A percentile compares a stretch with the other conserved stretches of the same genome.
phyloP scores from a whole-genome alignment of 352 stramenopile genomes.

The Globisporangium middletonii region DNA sequence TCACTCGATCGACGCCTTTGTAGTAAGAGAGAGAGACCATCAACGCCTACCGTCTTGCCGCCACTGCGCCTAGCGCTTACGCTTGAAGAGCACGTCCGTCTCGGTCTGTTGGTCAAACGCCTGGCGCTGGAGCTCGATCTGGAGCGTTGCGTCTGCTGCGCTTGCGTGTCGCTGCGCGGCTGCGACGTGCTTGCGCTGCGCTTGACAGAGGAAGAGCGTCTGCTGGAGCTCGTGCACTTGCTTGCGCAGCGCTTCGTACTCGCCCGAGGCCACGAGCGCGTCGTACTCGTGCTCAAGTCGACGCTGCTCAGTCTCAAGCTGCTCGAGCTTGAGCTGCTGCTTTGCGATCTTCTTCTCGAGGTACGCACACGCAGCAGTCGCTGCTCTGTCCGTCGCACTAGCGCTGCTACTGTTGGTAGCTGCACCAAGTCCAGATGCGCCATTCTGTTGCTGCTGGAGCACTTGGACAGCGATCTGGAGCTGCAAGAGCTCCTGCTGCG shows the following conservation, averaged over 20 bases:
- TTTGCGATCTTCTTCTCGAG: constrained; percentile 43
- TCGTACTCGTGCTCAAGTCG: constrained; percentile 33
- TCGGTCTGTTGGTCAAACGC: constrained; percentile 55
- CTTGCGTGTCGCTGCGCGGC: constrained; percentile 31
- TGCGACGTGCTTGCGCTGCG: constrained; percentile 39
- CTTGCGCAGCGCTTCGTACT: constrained; percentile 44
- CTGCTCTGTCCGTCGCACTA: constrained; percentile 11
- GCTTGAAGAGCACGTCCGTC: constrained; percentile 61
- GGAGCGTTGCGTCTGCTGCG: constrained; percentile 22
- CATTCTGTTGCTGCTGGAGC: constrained; percentile 15
- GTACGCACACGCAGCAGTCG: constrained; percentile 31
- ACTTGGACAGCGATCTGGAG: constrained; percentile 50
- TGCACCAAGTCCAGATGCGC: not conserved
- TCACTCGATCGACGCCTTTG: no score
- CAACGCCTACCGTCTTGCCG: not conserved
- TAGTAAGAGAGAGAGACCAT: constrained; percentile 1
- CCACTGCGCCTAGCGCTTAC: constrained; percentile 3
- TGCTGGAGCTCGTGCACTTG: constrained; percentile 66
- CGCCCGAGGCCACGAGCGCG: constrained; percentile 23
- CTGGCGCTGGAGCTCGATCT: constrained; percentile 28
- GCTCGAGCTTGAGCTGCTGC: constrained; percentile 31
- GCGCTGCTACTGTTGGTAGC: not conserved
- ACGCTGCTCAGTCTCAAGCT: constrained; percentile 25
- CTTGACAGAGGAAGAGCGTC: constrained; percentile 57
- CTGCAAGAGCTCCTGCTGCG: constrained; percentile 50